Evolutionary conservation across 108 stramenopile species (phyloP).

Genomic region (Nitzschia sp.): DNA sequence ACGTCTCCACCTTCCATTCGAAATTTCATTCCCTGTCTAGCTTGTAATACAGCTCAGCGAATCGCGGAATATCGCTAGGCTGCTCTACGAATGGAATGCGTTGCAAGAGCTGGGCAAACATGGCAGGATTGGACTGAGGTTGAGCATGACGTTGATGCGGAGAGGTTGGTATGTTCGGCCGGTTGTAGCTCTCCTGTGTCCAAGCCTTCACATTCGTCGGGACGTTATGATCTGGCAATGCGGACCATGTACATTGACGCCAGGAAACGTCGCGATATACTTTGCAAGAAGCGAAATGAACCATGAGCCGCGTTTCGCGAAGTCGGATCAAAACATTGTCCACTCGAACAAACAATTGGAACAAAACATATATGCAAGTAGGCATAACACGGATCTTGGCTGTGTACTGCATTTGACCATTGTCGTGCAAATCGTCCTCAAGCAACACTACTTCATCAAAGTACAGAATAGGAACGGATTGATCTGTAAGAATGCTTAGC

Average conservation of each 20-base stretch:
- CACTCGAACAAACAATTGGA: constrained; percentile 57
- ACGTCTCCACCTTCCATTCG: no score
- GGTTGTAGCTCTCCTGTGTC: constrained; percentile 32
- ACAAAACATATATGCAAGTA: constrained; percentile 54
- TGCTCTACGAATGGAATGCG: constrained; percentile 42
- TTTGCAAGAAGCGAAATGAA: constrained; percentile 16
- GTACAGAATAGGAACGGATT: constrained; percentile 61
- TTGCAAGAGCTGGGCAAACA: constrained; percentile 27
- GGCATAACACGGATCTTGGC: constrained; percentile 81
- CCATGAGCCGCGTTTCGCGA: constrained; percentile 63
- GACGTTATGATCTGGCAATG: constrained; percentile 32
- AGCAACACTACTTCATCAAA: constrained; percentile 67
- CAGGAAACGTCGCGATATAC: constrained; percentile 61
- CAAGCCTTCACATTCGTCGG: background rate
- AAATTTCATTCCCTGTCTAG: background rate
- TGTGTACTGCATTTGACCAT: constrained; percentile 62
- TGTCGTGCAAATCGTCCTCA: constrained; percentile 84
- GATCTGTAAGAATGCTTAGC: constrained; percentile 56
- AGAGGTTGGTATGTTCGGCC: constrained; percentile 51
- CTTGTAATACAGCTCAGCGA: constrained; percentile 3
- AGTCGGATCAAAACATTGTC: constrained; percentile 64
- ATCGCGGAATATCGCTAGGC: constrained; percentile 43
- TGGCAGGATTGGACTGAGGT: background rate
- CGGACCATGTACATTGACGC: constrained; percentile 69
- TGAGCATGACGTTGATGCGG: constrained; percentile 33